Percentiles rank a stretch among this genome's conserved stretches.
These are phyloP conservation scores for Lipomyces starkeyi DNA, from an alignment of 805 yeast species.

Conservation along the genomic window DNA sequence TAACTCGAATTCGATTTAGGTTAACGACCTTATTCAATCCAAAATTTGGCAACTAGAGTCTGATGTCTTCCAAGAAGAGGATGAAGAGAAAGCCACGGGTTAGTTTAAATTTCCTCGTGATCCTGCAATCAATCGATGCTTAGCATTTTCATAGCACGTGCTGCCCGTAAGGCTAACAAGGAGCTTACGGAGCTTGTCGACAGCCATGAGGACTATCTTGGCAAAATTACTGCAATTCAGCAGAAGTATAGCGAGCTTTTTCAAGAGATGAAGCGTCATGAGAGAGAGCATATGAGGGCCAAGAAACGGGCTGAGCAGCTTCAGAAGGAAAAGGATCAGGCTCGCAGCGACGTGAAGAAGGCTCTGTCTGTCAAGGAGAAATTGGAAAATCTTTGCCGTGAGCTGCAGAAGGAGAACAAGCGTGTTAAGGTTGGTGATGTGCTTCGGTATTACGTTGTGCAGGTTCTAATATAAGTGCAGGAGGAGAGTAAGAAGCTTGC, in stretches of 20 bases:
- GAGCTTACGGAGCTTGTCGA: conserved; percentile 20
- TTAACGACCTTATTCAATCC: not conserved
- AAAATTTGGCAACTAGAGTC: conserved; percentile 6
- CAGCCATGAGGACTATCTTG: conserved; percentile 27
- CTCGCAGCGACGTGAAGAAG: conserved; percentile 20
- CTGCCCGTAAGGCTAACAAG: conserved; percentile 8
- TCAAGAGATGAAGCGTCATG: conserved; percentile 34
- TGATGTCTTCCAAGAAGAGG: conserved; percentile 8
- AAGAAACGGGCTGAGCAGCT: conserved; percentile 25
- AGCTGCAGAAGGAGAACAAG: conserved; percentile 34
- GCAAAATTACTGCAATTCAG: conserved; percentile 32
- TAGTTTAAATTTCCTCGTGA: not conserved
- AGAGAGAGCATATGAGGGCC: conserved; percentile 32
- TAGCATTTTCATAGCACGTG: not conserved
- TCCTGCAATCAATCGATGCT: not conserved
- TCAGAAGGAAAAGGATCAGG: conserved; percentile 19
- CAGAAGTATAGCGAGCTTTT: conserved; percentile 33
- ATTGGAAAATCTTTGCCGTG: conserved; percentile 32
- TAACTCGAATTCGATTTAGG: not conserved
- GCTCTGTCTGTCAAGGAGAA: conserved; percentile 19
- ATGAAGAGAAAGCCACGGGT: conserved; percentile 13
- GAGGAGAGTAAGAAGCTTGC: conserved; percentile 22
- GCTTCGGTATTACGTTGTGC: not conserved
- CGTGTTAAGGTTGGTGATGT: conserved; percentile 18
- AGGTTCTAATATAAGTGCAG: conserved; percentile 2